Evolutionary conservation across 345 rosid genomes (phyloP).

Genomic region (Geranium brycei): DNA sequence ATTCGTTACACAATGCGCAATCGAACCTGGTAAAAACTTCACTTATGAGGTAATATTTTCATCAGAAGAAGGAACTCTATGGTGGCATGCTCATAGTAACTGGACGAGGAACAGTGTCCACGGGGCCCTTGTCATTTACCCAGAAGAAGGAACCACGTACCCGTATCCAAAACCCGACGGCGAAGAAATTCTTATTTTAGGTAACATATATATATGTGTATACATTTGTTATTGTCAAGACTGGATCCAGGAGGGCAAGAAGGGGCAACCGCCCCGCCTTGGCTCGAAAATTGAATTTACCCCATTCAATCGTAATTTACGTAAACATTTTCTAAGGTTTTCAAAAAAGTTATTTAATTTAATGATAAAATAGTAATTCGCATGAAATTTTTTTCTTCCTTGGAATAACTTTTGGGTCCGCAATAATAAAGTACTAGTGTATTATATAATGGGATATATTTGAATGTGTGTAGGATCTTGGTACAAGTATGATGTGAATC

Average conservation of each 20-base stretch:
- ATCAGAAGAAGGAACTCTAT: slow-evolving; percentile 30
- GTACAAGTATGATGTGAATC: slow-evolving; percentile 7
- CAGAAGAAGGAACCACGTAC: slow-evolving; percentile 12
- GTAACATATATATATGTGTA: slow-evolving; percentile 4
- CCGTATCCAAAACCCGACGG: slow-evolving; percentile 23
- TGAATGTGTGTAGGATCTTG: slow-evolving; percentile 12
- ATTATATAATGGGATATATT: no score
- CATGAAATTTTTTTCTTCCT: no score
- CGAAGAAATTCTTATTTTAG: slow-evolving; percentile 23
- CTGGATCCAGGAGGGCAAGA: no score
- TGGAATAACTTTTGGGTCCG: no score
- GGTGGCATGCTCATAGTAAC: slow-evolving; percentile 50
- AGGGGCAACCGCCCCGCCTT: no score
- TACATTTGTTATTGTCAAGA: background rate
- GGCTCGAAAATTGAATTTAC: no score
- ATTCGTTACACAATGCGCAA: slow-evolving; percentile 38
- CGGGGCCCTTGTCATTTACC: slow-evolving; percentile 25
- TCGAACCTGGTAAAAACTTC: slow-evolving; percentile 24
- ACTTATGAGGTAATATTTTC: slow-evolving; percentile 23
- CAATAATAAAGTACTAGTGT: no score
- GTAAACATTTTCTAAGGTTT: no score
- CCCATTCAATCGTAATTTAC: no score
- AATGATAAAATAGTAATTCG: no score
- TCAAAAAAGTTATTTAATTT: no score
- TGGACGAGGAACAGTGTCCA: slow-evolving; percentile 37